Conservation (phyloP, 2,329 filamentous ascomycete species). For the Colletotrichum sp. region DNA sequence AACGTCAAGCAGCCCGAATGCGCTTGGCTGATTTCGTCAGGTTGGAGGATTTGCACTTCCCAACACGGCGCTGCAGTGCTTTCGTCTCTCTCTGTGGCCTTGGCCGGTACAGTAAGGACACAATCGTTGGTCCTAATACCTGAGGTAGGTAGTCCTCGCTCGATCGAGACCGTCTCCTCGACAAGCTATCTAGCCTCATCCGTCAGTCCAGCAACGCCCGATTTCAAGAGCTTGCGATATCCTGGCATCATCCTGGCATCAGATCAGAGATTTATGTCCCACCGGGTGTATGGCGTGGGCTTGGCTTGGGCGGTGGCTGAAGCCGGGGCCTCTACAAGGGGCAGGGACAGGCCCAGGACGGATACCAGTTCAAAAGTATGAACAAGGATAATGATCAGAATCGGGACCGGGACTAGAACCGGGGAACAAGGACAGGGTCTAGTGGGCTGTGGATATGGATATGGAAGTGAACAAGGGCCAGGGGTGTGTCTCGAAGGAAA, state of each 20-base stretch:
- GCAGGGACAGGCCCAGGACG: constrained; percentile 1
- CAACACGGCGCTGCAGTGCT: neutral
- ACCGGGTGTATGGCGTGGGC: constrained; percentile 8
- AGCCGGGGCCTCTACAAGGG: neutral
- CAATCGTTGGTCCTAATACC: neutral
- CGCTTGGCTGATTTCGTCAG: neutral
- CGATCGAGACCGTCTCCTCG: constrained; percentile 4
- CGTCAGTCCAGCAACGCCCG: constrained; percentile 14
- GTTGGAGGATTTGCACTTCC: neutral
- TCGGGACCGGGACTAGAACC: neutral
- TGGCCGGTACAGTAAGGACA: neutral
- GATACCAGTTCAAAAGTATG: neutral
- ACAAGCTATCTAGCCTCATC: constrained; percentile 3
- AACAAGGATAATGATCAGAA: neutral
- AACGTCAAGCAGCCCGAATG: neutral
- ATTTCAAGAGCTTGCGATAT: constrained; percentile 9
- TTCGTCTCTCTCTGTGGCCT: neutral
- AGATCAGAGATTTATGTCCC: constrained; percentile 19
- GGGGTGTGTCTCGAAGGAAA: constrained; percentile 7
- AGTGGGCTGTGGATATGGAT: neutral
- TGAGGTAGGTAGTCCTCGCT: neutral
- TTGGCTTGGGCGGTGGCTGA: constrained; percentile 14
- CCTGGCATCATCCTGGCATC: constrained; percentile 21
- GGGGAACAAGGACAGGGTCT: neutral
- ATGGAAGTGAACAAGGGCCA: neutral